Percentiles rank a stretch among this genome's conserved stretches.
Conservation (phyloP, 2,329 filamentous ascomycete genomes). For the Pezicula rhizophila region DNA sequence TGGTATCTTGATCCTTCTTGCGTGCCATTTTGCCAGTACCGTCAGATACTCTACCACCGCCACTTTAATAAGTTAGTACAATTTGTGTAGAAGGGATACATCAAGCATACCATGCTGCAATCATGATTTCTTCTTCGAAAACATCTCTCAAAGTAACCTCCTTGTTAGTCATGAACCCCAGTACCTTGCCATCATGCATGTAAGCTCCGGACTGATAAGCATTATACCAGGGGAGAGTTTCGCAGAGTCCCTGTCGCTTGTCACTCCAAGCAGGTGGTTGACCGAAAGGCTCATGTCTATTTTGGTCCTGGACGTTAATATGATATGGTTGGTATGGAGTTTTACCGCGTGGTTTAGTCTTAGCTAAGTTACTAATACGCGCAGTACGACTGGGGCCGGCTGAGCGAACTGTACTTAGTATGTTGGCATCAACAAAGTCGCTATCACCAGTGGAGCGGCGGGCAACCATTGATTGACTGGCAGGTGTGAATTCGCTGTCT, state of each 20-base stretch:
- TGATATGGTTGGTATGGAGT: slow-evolving; percentile 1
- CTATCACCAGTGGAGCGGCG: no score
- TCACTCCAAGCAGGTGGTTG: slow-evolving; percentile 51
- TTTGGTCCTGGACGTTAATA: slow-evolving; percentile 1
- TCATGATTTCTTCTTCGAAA: slow-evolving; percentile 54
- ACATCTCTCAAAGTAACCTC: slow-evolving; percentile 48
- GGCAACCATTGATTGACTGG: no score
- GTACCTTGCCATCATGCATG: slow-evolving; percentile 39
- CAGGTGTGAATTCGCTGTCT: no score
- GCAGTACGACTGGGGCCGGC: no score
- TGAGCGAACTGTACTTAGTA: no score
- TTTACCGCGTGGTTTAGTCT: not conserved
- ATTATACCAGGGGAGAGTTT: slow-evolving; percentile 57
- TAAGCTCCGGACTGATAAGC: slow-evolving; percentile 56
- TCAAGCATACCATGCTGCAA: slow-evolving; percentile 51
- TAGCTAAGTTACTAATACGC: not conserved
- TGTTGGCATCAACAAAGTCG: no score
- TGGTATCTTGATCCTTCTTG: slow-evolving; percentile 38
- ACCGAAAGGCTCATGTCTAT: slow-evolving; percentile 18
- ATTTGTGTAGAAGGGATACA: not conserved
- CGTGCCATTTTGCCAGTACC: slow-evolving; percentile 39
- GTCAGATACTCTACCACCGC: slow-evolving; percentile 46
- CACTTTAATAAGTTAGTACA: slow-evolving; percentile 28
- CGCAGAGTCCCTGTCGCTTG: slow-evolving; percentile 53
- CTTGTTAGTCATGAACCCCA: slow-evolving; percentile 54